Conservation (phyloP, 192 early-diverging fungal species). For the Spizellomyces punctatus region DNA sequence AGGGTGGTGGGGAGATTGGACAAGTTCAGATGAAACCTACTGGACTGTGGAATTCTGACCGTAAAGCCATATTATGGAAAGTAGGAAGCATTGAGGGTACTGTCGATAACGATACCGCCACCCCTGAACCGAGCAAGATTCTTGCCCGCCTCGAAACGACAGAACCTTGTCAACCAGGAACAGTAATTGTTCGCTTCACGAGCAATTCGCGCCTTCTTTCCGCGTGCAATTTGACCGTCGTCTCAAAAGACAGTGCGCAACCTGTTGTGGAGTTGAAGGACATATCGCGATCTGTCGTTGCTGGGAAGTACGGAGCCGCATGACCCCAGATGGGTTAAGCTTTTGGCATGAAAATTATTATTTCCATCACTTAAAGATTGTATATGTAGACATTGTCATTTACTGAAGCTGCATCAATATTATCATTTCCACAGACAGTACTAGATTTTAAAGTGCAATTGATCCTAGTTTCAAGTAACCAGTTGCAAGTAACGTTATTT, state of each 20-base stretch:
- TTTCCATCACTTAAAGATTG: too few species aligned
- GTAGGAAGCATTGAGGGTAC: constrained; percentile 20
- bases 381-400: too few species aligned
- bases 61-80: constrained; percentile 46
- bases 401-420: too few species aligned
- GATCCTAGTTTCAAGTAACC: too few species aligned
- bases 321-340: neutral
- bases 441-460: too few species aligned
- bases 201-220: constrained; percentile 20
- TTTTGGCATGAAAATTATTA: too few species aligned
- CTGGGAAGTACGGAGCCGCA: constrained; percentile 26
- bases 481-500: too few species aligned
- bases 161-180: constrained; percentile 14
- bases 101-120: neutral
- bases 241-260: neutral
- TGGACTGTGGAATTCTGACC: constrained; percentile 42
- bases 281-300: neutral
- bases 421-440: too few species aligned
- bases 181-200: constrained; percentile 38
- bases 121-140: constrained; percentile 30
- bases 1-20: constrained; percentile 30
- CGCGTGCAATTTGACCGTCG: constrained; percentile 29
- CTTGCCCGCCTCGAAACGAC: constrained; percentile 41
- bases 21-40: constrained; percentile 41
- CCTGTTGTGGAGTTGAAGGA: neutral